phyloP scores from a whole-genome alignment of 2,329 filamentous ascomycete genomes.

The Botrytis cinerea region DNA sequence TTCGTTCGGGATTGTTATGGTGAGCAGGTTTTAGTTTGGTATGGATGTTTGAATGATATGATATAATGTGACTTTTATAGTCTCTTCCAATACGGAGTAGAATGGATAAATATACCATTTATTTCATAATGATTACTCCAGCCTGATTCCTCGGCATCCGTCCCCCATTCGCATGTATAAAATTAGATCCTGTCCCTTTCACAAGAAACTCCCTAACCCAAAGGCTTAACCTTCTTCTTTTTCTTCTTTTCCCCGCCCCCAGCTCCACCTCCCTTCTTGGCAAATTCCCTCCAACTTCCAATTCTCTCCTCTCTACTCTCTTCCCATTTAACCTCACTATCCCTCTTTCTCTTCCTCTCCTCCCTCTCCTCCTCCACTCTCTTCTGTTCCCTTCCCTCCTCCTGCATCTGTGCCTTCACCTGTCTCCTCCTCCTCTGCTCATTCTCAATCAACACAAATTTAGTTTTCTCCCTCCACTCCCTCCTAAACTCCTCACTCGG shows the following conservation, averaged over 20 bases:
- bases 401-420: conserved; percentile 91
- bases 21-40: fast-evolving
- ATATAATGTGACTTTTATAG: neutral
- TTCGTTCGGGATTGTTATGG: fast-evolving
- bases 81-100: neutral
- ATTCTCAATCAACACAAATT: conserved; percentile 88
- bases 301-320: conserved; percentile 87
- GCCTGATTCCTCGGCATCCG: fast-evolving
- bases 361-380: conserved; percentile 84
- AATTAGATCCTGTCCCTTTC: neutral
- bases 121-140: neutral
- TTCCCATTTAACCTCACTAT: conserved; percentile 96
- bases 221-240: conserved; percentile 59
- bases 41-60: neutral
- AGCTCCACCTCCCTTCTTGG: conserved; percentile 58
- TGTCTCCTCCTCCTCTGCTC: conserved; percentile 82
- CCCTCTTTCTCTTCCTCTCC: conserved; percentile 78
- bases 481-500: conserved; percentile 73
- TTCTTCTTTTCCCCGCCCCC: conserved; percentile 65
- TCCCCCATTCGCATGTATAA: neutral
- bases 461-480: conserved; percentile 88
- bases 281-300: conserved; percentile 89
- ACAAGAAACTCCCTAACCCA: conserved; percentile 33
- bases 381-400: conserved; percentile 87
- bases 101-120: neutral